A percentile compares a stretch with the other conserved stretches of the same genome.
Conservation (phyloP, 139 green algal species). For the Tetradesmus obliquus region DNA sequence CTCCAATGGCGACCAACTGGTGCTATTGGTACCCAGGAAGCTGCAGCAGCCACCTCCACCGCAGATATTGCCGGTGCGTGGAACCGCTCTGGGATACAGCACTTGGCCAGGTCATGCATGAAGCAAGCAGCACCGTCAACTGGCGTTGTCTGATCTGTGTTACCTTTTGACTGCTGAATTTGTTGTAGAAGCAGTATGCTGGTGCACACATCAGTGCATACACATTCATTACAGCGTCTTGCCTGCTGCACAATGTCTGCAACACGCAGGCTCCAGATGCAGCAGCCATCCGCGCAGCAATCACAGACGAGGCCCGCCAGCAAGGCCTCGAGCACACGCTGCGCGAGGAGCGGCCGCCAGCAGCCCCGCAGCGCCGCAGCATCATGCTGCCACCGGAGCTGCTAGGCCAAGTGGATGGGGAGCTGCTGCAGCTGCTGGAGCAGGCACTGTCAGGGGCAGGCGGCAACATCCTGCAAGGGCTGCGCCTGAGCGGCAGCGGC, state of each 20-base stretch:
- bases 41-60: neutral
- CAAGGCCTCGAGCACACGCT: slow-evolving; percentile 44
- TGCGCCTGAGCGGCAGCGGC: slow-evolving; percentile 17
- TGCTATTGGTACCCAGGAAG: slow-evolving; percentile 27
- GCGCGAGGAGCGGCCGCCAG: slow-evolving; percentile 24
- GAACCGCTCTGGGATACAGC: neutral
- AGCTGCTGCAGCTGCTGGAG: slow-evolving; percentile 57
- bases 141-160: too few relatives aligned
- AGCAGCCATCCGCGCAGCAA: slow-evolving; percentile 39
- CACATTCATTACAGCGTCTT: neutral
- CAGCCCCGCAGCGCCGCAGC: neutral
- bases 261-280: slow-evolving; percentile 31
- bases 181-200: too few relatives aligned
- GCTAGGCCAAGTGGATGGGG: slow-evolving; percentile 43
- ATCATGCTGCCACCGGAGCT: neutral
- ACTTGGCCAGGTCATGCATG: neutral
- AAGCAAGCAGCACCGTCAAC: too few relatives aligned
- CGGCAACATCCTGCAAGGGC: neutral
- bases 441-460: slow-evolving; percentile 54
- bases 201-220: too few relatives aligned
- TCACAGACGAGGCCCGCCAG: slow-evolving; percentile 42
- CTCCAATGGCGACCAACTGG: slow-evolving; percentile 21
- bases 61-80: slow-evolving; percentile 13
- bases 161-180: too few relatives aligned
- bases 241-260: neutral